Evolutionary conservation across 345 rosid genomes (phyloP), one percentile per base, ranked within the genome.

Genomic region (Mercurialis annua): DNA sequence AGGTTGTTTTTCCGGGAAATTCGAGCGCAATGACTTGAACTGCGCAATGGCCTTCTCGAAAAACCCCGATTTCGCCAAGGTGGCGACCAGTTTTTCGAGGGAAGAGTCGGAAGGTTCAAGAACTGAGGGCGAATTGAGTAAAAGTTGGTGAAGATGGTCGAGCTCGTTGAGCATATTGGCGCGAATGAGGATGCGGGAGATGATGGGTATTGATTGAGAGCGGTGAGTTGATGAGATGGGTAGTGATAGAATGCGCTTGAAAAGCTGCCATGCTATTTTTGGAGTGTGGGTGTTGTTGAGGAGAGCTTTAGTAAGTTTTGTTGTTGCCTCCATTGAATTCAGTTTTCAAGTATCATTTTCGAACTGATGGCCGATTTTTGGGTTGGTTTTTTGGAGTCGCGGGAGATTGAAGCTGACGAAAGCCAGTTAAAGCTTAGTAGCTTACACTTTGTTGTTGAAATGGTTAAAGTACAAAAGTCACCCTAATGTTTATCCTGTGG

Each of bases 181-280:
- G 67, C 79, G 76, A 65, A 88, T 49, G 56, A 94, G 90, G 77
- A 91, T 77, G 56, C 80, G 87, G 68, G 88, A 62, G 24, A 91
- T 85, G 47, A 85, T 71, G 58, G 92, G 87, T 4, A 84, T 48
- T 11, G 90, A 81, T 59, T 71, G 52, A 67, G 48, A 64, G 67
- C 16, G 52, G 68, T 52, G 30, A 66, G 31, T 7, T 1, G 60
- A 33, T 81, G 84, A 62, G 84, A 84, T 50, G 14, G 75, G 75
- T 7, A 62, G 17, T 36, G 90, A 78, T 64, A 81, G 75, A 27
- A 86, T 56, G 29, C 96, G 95, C 84, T 81, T 87, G 88, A 83
- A 89, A 74, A 92, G 81, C 12, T 76, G 77, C 99, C 97, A 92
- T 82, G 98, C 98, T 21, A 88, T 71, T 66, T 79, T 82, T 18